Percentiles rank a stretch among this genome's conserved stretches.
Conservation (phyloP, 345 rosid genomes). For the Fremontodendron californicum region DNA sequence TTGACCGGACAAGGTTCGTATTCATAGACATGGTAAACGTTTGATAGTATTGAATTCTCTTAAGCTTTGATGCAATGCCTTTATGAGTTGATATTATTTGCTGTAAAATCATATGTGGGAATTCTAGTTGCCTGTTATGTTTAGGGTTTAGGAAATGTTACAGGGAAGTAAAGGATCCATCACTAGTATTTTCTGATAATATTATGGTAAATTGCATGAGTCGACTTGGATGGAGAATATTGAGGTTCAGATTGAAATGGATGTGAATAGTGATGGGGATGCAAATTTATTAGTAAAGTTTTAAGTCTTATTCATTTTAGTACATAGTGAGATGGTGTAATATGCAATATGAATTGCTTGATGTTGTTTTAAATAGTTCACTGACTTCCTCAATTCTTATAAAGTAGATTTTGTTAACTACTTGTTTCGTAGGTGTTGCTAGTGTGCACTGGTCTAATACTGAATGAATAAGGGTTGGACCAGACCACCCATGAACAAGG, state of each 20-base stretch:
- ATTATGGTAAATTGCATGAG: not conserved
- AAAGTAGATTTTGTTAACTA: not conserved
- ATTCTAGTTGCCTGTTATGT: not conserved
- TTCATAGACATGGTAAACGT: not conserved
- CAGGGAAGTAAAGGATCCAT: not conserved
- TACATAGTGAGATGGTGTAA: not conserved
- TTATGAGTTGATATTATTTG: not conserved
- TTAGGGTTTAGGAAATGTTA: not conserved
- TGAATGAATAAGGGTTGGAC: not conserved
- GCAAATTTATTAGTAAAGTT: not conserved
- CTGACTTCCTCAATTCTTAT: not conserved
- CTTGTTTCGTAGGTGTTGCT: not conserved
- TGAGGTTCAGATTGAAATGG: not conserved
- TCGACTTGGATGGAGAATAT: not conserved
- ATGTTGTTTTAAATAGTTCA: not conserved
- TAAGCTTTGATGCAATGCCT: not conserved
- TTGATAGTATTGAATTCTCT: not conserved
- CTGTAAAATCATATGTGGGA: not conserved
- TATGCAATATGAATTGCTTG: not conserved
- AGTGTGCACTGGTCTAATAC: not conserved
- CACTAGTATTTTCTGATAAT: not conserved
- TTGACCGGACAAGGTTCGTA: constrained; percentile 80
- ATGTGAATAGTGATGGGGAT: not conserved
- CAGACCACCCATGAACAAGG: too few relatives aligned
- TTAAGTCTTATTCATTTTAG: not conserved